Conservation (phyloP, 805 yeast genomes). For the Pichia pseudocactophila region DNA sequence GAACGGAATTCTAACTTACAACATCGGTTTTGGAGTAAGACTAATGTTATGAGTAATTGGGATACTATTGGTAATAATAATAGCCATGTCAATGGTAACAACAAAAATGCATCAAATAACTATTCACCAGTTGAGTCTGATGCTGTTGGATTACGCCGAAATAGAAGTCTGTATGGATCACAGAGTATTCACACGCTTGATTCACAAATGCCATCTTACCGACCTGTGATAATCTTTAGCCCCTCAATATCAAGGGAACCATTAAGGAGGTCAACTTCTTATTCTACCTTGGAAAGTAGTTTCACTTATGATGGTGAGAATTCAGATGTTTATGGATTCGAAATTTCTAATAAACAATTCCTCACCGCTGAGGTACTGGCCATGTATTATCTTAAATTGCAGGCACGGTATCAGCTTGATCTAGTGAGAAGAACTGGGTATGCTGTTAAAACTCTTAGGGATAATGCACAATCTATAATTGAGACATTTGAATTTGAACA, state of each 20-base stretch:
- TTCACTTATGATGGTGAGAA: constrained; percentile 5
- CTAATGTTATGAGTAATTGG: not conserved
- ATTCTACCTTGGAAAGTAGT: constrained; percentile 19
- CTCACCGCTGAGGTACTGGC: constrained; percentile 14
- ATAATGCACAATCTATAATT: not conserved
- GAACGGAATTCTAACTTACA: not conserved
- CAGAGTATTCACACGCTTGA: constrained; percentile 1
- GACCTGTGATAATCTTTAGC: not conserved
- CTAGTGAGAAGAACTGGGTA: constrained; percentile 7
- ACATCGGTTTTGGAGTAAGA: not conserved
- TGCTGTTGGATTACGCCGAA: not conserved
- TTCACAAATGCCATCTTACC: not conserved
- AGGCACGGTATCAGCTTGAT: constrained; percentile 9
- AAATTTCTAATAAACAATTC: constrained; percentile 12
- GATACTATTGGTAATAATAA: not conserved
- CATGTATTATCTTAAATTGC: constrained; percentile 10
- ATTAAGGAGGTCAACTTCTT: constrained; percentile 29
- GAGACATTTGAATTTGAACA: not conserved
- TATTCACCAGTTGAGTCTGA: not conserved
- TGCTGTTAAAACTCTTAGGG: not conserved
- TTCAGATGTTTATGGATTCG: constrained; percentile 11
- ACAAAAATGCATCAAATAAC: no score
- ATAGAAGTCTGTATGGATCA: constrained; percentile 6
- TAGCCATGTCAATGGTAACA: no score
- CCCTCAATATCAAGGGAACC: not conserved